A percentile compares a stretch with the other conserved stretches of the same genome.
phyloP scores from a whole-genome alignment of 2,329 filamentous ascomycete species.

The Colletotrichum sp. region DNA sequence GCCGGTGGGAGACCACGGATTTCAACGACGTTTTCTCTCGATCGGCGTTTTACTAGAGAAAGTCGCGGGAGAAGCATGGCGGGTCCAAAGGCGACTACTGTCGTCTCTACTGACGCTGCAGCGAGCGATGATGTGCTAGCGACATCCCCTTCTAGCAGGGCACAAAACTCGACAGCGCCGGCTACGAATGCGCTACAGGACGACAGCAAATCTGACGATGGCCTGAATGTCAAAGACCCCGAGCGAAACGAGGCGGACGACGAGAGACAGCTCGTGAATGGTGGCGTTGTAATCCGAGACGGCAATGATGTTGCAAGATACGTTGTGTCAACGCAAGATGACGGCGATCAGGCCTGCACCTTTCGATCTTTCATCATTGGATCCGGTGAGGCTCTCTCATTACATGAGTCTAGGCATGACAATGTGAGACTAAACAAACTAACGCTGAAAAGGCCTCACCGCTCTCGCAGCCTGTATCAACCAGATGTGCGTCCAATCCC shows the following conservation, averaged over 20 bases:
- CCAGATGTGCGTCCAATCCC: background rate
- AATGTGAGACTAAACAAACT: background rate
- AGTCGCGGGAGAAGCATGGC: background rate
- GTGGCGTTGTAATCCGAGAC: background rate
- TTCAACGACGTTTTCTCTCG: background rate
- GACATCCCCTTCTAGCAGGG: accelerated
- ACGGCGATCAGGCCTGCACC: slow-evolving; percentile 1
- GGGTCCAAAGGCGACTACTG: background rate
- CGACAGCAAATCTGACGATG: background rate
- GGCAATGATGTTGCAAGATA: slow-evolving; percentile 18
- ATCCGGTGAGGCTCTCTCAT: background rate
- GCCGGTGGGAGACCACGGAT: background rate
- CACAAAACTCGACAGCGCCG: accelerated
- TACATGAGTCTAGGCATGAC: accelerated
- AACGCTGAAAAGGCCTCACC: background rate
- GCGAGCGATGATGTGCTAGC: background rate
- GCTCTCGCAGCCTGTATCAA: slow-evolving; percentile 19
- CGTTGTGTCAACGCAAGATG: slow-evolving; percentile 9
- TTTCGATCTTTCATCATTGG: slow-evolving; percentile 17
- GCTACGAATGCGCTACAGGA: background rate
- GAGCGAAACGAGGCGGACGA: background rate
- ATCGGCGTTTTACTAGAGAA: background rate
- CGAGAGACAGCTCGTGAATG: slow-evolving; percentile 7
- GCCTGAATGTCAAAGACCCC: background rate
- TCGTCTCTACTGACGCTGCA: background rate